These are phyloP conservation scores for Alnus glutinosa DNA, from an alignment of 306 rosid genomes.

Conservation along the genomic window DNA sequence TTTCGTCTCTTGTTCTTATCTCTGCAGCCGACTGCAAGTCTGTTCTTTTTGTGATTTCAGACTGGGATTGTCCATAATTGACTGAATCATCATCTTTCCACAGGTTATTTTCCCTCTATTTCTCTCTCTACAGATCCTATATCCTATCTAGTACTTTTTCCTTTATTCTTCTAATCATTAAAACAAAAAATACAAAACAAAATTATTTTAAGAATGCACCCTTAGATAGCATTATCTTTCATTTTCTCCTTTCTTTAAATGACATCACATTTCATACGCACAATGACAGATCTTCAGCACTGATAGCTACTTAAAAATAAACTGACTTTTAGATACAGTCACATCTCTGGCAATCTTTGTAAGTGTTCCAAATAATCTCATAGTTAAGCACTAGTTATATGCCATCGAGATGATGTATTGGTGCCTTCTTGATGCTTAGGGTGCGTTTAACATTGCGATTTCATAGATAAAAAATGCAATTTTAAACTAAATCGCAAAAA, in stretches of 20 bases:
- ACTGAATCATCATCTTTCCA: not conserved
- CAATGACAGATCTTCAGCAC: constrained; percentile 2
- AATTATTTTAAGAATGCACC: not conserved
- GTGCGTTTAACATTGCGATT: too few relatives aligned
- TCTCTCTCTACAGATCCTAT: not conserved
- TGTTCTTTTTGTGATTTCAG: constrained; percentile 23
- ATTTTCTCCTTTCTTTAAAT: constrained; percentile 3
- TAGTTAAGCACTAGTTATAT: not conserved
- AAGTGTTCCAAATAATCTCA: constrained; percentile 6
- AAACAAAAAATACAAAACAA: not conserved
- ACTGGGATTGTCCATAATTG: constrained; percentile 10
- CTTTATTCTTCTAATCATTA: not conserved
- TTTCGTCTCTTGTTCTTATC: constrained; percentile 19
- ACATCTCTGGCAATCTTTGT: constrained; percentile 18
- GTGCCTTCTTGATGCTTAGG: not conserved
- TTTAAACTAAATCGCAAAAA: too few relatives aligned
- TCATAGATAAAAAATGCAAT: too few relatives aligned
- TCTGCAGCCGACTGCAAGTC: constrained; percentile 16
- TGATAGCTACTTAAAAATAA: constrained; percentile 17
- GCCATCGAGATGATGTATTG: not conserved
- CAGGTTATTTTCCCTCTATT: not conserved
- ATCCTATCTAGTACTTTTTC: not conserved
- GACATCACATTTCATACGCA: not conserved
- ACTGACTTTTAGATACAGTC: not conserved
- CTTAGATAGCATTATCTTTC: not conserved